Evolutionary conservation across 192 early-diverging fungal species (phyloP).

Genomic region (Coemansia sp.): DNA sequence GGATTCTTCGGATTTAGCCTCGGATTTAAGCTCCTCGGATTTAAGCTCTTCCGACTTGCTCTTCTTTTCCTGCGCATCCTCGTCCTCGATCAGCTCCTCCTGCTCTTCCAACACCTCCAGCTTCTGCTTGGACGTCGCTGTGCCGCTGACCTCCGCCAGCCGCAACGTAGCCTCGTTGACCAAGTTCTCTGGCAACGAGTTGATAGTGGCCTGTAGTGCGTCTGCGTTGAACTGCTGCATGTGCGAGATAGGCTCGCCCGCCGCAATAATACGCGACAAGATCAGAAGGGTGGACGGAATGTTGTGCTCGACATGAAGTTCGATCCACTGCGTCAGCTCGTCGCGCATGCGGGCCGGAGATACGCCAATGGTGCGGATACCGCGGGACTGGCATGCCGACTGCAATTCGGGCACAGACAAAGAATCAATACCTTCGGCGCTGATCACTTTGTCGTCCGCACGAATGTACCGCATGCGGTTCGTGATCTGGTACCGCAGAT

Average conservation of each 20-base stretch:
- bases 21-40: background rate
- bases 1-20: background rate
- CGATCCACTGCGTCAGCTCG: conserved; percentile 92
- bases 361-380: conserved; percentile 84
- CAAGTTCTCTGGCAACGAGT: conserved; percentile 86
- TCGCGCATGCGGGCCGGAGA: conserved; percentile 85
- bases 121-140: conserved; percentile 89
- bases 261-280: conserved; percentile 82
- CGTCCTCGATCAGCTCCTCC: conserved; percentile 95
- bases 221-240: conserved; percentile 74
- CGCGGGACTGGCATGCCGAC: conserved; percentile 82
- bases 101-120: conserved; percentile 92
- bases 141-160: conserved; percentile 84
- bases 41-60: conserved; percentile 2
- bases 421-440: conserved; percentile 81
- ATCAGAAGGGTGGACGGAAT: conserved; percentile 89
- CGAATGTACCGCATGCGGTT: conserved; percentile 82
- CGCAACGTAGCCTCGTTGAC: conserved; percentile 84
- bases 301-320: conserved; percentile 88
- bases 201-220: conserved; percentile 89
- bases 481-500: conserved; percentile 89
- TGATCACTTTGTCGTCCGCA: conserved; percentile 87
- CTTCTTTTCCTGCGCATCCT: conserved; percentile 66
- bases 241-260: conserved; percentile 73
- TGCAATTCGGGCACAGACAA: conserved; percentile 87